Evolutionary conservation across 2,329 filamentous ascomycete genomes (phyloP).

Genomic region (Calonectria pseudoreteaudii): DNA sequence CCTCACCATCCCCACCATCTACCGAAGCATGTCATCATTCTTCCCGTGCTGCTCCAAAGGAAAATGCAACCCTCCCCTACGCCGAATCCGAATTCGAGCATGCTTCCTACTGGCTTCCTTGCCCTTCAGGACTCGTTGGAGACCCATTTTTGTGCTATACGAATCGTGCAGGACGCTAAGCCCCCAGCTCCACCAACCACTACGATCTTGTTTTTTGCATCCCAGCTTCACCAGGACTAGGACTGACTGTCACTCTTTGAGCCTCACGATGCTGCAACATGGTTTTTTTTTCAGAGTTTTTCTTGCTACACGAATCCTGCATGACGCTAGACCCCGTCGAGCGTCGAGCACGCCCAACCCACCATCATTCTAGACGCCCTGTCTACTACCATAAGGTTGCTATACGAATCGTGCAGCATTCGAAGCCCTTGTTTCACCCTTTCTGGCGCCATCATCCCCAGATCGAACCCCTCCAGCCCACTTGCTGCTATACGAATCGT

Average conservation of each 20-base stretch:
- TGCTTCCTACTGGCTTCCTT: neutral
- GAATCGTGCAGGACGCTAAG: conserved; percentile 44
- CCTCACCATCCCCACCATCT: neutral
- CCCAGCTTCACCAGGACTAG: neutral
- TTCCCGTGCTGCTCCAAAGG: neutral
- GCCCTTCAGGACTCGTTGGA: neutral
- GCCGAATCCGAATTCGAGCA: conserved; percentile 22
- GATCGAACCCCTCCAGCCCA: neutral
- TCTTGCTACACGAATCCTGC: conserved; percentile 24
- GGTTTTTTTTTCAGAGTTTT: neutral
- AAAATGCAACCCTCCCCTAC: conserved; percentile 1
- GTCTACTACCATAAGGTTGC: neutral
- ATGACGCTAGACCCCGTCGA: neutral
- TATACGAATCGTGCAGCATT: conserved; percentile 26
- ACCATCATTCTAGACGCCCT: neutral
- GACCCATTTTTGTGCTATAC: conserved; percentile 35
- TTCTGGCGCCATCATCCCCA: neutral
- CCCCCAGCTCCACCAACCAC: conserved; percentile 23
- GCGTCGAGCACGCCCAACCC: neutral
- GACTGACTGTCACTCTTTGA: neutral
- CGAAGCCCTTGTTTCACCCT: conserved; percentile 7
- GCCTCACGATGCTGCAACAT: neutral
- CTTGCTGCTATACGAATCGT: conserved; percentile 25
- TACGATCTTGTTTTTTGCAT: neutral
- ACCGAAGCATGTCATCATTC: conserved; percentile 5